A percentile compares a stretch with the other conserved stretches of the same genome.
Conservation (phyloP, 345 rosid genomes). For the Syzygium aromaticum region DNA sequence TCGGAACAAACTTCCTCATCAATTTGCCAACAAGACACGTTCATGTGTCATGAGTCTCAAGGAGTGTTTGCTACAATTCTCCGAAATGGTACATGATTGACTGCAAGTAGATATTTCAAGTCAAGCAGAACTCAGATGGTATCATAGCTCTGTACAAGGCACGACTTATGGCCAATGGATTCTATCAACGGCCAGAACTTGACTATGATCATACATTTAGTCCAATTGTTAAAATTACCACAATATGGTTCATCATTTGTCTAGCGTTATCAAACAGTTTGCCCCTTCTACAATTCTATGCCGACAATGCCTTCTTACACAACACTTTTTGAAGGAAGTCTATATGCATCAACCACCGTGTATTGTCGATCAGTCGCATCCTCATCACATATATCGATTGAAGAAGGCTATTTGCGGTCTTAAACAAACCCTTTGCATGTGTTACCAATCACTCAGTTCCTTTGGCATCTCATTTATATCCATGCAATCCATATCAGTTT, state of each 20-base stretch:
- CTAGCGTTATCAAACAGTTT: fast-evolving
- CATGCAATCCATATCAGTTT: not conserved
- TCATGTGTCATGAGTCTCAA: fast-evolving
- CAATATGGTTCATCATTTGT: not conserved
- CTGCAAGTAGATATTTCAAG: fast-evolving
- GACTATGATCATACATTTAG: not conserved
- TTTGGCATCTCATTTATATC: not conserved
- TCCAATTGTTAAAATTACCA: fast-evolving
- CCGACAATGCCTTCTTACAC: fast-evolving
- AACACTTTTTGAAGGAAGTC: fast-evolving
- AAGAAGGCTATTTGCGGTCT: not conserved
- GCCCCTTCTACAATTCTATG: fast-evolving
- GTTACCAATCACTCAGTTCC: fast-evolving
- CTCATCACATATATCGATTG: not conserved
- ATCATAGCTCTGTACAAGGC: not conserved
- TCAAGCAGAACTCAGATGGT: fast-evolving
- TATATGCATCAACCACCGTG: fast-evolving
- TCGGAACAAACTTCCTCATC: fast-evolving
- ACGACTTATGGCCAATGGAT: fast-evolving
- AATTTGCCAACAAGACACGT: not conserved
- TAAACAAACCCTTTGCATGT: fast-evolving
- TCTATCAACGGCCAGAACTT: not conserved
- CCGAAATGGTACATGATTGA: not conserved
- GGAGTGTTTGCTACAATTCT: fast-evolving
- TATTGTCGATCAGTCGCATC: not conserved